These are phyloP conservation scores for Colletotrichum graminicola DNA, from an alignment of 2,329 filamentous ascomycete species.

Conservation along the genomic window DNA sequence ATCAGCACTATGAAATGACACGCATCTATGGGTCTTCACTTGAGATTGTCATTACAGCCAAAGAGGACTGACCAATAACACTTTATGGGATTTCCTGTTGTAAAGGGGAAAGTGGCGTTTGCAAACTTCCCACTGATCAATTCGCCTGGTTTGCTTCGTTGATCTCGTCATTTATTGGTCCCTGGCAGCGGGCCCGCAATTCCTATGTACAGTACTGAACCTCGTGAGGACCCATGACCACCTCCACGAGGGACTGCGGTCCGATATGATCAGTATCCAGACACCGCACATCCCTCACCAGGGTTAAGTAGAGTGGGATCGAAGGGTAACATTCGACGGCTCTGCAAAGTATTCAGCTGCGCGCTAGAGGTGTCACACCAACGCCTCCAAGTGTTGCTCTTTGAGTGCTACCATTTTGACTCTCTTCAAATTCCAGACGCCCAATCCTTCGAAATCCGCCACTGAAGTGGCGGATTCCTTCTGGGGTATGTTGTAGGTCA, in stretches of 20 bases:
- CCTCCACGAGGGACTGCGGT: constrained; percentile 53
- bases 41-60: background rate
- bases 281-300: constrained; percentile 15
- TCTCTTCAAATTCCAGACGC: constrained; percentile 46
- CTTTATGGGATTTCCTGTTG: background rate
- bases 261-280: constrained; percentile 49
- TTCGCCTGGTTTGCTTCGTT: background rate
- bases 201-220: background rate
- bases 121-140: background rate
- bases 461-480: constrained; percentile 46
- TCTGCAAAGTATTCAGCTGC: constrained; percentile 11
- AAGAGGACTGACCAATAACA: background rate
- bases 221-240: constrained; percentile 37
- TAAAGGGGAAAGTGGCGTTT: background rate
- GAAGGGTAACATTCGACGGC: constrained; percentile 34
- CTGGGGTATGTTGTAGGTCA: constrained; percentile 43
- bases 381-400: background rate
- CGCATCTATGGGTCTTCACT: background rate
- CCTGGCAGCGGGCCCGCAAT: background rate
- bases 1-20: background rate
- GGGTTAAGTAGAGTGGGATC: constrained; percentile 16
- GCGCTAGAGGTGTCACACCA: constrained; percentile 20
- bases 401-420: constrained; percentile 38
- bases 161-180: constrained; percentile 2
- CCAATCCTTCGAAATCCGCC: constrained; percentile 49